Evolutionary conservation across 208 protist species (phyloP).

Genomic region (Leishmania amazonensis): DNA sequence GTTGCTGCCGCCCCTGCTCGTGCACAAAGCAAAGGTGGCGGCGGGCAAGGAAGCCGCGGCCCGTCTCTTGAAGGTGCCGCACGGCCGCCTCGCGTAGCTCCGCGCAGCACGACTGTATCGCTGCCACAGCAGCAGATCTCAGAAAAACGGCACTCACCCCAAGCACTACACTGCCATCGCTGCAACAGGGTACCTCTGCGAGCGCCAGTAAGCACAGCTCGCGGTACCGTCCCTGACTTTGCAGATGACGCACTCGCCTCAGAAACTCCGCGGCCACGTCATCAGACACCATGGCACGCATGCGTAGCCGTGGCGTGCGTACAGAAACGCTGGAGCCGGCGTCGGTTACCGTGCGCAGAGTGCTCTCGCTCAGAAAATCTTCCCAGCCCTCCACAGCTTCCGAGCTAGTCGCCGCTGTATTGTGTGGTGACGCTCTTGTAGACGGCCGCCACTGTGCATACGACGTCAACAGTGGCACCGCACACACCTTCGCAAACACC

Average conservation of each 20-base stretch:
- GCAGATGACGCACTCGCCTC: conserved; percentile 7
- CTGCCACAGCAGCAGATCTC: neutral
- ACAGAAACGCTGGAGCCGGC: neutral
- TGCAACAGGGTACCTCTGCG: neutral
- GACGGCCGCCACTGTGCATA: neutral
- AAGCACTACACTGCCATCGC: conserved; percentile 12
- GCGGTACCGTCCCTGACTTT: conserved; percentile 11
- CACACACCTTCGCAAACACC: conserved; percentile 13
- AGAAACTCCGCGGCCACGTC: neutral
- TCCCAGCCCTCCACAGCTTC: neutral
- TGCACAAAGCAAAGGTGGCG: neutral
- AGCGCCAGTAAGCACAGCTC: conserved; percentile 16
- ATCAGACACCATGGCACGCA: neutral
- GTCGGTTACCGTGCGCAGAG: neutral
- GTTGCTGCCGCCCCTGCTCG: neutral
- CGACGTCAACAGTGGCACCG: conserved; percentile 19
- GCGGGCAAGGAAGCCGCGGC: conserved; percentile 12
- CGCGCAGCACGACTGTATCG: neutral
- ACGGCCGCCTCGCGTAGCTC: conserved; percentile 9
- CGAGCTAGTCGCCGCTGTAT: neutral
- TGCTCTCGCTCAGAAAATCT: neutral
- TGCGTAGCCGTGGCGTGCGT: neutral
- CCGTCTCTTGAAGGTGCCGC: conserved; percentile 4
- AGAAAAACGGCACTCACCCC: conserved; percentile 29
- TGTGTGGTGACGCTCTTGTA: neutral